Evolutionary conservation across 305 asterid species (phyloP), one percentile per base, ranked within the genome.

Genomic region (Fraxinus floribunda): DNA sequence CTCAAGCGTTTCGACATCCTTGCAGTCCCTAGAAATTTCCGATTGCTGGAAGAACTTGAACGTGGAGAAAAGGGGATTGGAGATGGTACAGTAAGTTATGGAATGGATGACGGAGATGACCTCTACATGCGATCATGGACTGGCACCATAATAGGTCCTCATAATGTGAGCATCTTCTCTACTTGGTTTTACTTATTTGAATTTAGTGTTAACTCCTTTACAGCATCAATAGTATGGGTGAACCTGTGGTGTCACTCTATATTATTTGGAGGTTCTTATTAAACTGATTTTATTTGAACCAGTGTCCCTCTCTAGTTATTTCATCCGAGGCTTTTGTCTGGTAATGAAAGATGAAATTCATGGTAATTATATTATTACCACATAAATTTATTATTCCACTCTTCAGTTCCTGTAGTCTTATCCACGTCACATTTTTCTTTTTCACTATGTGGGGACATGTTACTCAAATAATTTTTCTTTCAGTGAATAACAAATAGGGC

Each of bases 41-140:
- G 93, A 84, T 88, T 91, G 87, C 78, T 91, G 82, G 94, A 91
- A 86, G 94, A 91, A 85, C 94, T 91, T 52, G 94, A 91, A 87
- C 91, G 91, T 32, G 94, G 94, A 26, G 94, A 91, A 80, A 89
- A 91, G 85, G 94, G 94, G 74, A 89, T 91, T 73, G 92, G 94
- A 79, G 94, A 91, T 88, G 93, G 93, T 49, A 89, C 93, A 29
- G 94, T 91, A 80, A 91, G 94, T 86, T 91, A 91, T 84, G 94
- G 94, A 62, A 91, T 91, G 94, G 94, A 91, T 79, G 94, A 91
- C 71, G 94, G 93, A 71, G 94, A 89, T 87, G 94, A 91, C 29
- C 89, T 91, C 39, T 91, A 86, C 87, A 91, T 91, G 93, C 90
- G 94, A 77, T 91, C 93, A 36, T 91, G 93, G 92, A 91, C 94